A percentile compares a stretch with the other conserved stretches of the same genome.
Evolutionary conservation across 177 flowering plant species (phyloP).

Genomic region (Vitis hybrid): DNA sequence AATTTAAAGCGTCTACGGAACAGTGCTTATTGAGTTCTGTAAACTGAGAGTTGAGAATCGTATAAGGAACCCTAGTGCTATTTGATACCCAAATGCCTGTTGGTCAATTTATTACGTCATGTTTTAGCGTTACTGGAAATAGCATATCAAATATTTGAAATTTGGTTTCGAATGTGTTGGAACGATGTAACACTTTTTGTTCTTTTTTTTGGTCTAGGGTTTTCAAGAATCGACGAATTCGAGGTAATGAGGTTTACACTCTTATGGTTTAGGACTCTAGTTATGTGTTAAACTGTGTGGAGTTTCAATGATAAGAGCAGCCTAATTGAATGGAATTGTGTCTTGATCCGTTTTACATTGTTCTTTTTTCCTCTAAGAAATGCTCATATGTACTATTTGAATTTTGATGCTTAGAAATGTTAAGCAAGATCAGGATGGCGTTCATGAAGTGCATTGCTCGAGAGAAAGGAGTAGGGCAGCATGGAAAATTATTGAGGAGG

Average conservation of each 20-base stretch:
- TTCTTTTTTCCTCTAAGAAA: background rate
- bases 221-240: slow-evolving; percentile 21
- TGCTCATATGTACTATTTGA: background rate
- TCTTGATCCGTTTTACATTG: background rate
- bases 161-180: background rate
- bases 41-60: too few species aligned
- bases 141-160: too few species aligned
- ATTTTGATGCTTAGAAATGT: slow-evolving; percentile 13
- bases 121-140: too few species aligned
- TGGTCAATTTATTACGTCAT: too few species aligned
- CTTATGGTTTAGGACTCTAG: too few species aligned
- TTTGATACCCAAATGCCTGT: too few species aligned
- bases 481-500: slow-evolving; percentile 76
- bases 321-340: background rate
- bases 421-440: slow-evolving; percentile 18
- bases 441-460: slow-evolving; percentile 74
- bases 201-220: slow-evolving; percentile 27
- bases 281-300: too few species aligned
- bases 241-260: slow-evolving; percentile 27
- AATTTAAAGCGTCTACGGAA: too few species aligned
- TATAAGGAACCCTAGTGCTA: too few species aligned
- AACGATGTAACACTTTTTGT: background rate
- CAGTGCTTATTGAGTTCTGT: too few species aligned
- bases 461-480: slow-evolving; percentile 89
- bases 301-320: too few species aligned